Evolutionary conservation across 2,329 filamentous ascomycete species (phyloP).

Genomic region (Stachybotrys elegans): DNA sequence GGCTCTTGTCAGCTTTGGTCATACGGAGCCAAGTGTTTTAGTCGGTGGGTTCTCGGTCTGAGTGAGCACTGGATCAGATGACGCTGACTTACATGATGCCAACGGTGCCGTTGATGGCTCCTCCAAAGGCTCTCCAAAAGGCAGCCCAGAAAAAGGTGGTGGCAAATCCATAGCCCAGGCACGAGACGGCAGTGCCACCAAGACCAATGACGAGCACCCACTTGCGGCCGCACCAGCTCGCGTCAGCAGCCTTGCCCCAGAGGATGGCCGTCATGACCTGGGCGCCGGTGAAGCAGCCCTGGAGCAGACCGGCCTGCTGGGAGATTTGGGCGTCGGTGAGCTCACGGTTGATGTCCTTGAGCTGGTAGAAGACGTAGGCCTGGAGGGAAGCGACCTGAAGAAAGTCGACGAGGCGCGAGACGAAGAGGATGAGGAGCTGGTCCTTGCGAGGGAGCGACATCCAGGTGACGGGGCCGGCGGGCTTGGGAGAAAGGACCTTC

Average conservation of each 20-base stretch:
- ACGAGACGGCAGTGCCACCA: conserved; percentile 61
- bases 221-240: conserved; percentile 59
- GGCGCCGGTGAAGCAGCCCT: conserved; percentile 66
- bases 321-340: conserved; percentile 53
- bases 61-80: background rate
- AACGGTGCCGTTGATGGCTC: conserved; percentile 46
- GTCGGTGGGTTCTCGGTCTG: too few relatives aligned
- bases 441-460: conserved; percentile 63
- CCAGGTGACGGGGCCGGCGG: conserved; percentile 54
- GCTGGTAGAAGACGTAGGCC: conserved; percentile 72
- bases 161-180: conserved; percentile 68
- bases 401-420: conserved; percentile 68
- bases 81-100: conserved; percentile 37
- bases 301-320: conserved; percentile 63
- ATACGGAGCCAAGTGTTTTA: too few relatives aligned
- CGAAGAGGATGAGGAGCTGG: conserved; percentile 64
- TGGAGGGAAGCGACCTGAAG: conserved; percentile 65
- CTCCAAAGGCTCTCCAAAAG: conserved; percentile 61
- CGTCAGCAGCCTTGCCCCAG: conserved; percentile 64
- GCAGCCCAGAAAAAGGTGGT: conserved; percentile 59
- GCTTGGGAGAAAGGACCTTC: background rate
- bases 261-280: conserved; percentile 70
- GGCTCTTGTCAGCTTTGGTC: background rate
- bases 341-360: conserved; percentile 58
- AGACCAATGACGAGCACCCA: conserved; percentile 65